Percentiles rank a stretch among this genome's conserved stretches.
Evolutionary conservation across 2,329 filamentous ascomycete species (phyloP).

Genomic region (Pseudonectria foliicola): DNA sequence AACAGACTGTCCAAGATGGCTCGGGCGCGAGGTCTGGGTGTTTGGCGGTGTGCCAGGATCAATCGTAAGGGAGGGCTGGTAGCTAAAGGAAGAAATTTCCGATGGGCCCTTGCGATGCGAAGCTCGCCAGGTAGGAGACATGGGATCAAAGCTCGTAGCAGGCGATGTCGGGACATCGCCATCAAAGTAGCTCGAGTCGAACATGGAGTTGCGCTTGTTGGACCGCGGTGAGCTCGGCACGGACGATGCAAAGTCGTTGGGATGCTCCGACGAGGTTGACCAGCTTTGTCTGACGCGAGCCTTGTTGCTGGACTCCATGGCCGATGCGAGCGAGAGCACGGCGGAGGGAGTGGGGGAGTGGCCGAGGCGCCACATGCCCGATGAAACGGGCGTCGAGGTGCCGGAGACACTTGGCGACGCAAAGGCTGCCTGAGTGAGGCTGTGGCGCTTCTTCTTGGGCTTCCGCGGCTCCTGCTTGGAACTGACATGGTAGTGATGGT

Average conservation of each 20-base stretch:
- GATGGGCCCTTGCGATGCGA: constrained; percentile 50
- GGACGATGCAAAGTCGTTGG: constrained; percentile 65
- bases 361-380: constrained; percentile 31
- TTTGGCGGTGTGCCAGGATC: constrained; percentile 25
- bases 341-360: constrained; percentile 33
- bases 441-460: constrained; percentile 65
- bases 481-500: constrained; percentile 83
- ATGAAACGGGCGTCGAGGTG: constrained; percentile 34
- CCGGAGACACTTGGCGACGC: constrained; percentile 42
- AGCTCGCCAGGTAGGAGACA: constrained; percentile 51
- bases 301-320: constrained; percentile 43
- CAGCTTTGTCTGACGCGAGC: constrained; percentile 47
- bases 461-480: constrained; percentile 55
- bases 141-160: constrained; percentile 64
- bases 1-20: constrained; percentile 20
- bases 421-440: constrained; percentile 54
- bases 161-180: constrained; percentile 76
- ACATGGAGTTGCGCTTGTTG: constrained; percentile 65
- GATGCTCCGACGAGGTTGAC: constrained; percentile 47
- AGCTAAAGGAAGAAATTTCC: constrained; percentile 46
- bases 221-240: constrained; percentile 76
- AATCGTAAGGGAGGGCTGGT: constrained; percentile 32
- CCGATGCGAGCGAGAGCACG: constrained; percentile 32
- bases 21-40: constrained; percentile 11
- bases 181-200: constrained; percentile 56